phyloP scores from a whole-genome alignment of 129 eudicot species.

The Ambrosia artemisiifolia region DNA sequence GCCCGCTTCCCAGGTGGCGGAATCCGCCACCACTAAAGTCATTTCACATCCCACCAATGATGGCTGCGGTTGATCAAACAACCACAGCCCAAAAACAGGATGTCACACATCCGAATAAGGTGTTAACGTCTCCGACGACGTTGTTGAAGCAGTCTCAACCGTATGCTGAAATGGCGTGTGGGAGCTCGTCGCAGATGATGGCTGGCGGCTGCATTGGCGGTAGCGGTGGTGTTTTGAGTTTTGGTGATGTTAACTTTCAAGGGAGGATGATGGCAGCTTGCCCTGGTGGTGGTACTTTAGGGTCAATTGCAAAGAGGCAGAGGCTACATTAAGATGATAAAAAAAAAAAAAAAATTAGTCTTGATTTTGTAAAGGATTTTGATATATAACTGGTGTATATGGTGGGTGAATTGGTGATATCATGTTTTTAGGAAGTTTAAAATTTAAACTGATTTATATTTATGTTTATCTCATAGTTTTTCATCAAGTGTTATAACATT shows the following conservation, averaged over 20 bases:
- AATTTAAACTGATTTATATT: slow-evolving; percentile 16
- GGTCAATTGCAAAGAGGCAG: background rate
- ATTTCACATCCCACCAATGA: slow-evolving; percentile 52
- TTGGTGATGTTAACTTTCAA: slow-evolving; percentile 23
- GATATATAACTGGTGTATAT: slow-evolving; percentile 47
- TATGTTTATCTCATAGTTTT: background rate
- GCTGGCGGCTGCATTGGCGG: background rate
- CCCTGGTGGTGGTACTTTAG: background rate
- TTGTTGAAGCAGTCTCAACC: slow-evolving; percentile 30
- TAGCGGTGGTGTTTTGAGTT: slow-evolving; percentile 28
- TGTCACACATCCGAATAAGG: background rate
- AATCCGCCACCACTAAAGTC: slow-evolving; percentile 69
- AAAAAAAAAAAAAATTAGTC: background rate
- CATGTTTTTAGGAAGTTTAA: slow-evolving; percentile 27
- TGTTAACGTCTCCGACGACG: background rate
- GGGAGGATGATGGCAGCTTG: background rate
- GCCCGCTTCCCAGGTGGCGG: slow-evolving; percentile 76
- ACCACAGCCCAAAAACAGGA: slow-evolving; percentile 9
- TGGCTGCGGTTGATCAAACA: slow-evolving; percentile 13
- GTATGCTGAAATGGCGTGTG: slow-evolving; percentile 39
- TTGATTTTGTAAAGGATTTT: slow-evolving; percentile 13
- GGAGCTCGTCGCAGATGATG: slow-evolving; percentile 42
- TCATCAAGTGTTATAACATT: background rate
- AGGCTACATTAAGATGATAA: background rate
- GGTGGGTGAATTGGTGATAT: slow-evolving; percentile 30